Percentiles rank a stretch among this genome's conserved stretches.
Conservation (phyloP, 495 filamentous ascomycete species). For the Penicillium robsamsonii region DNA sequence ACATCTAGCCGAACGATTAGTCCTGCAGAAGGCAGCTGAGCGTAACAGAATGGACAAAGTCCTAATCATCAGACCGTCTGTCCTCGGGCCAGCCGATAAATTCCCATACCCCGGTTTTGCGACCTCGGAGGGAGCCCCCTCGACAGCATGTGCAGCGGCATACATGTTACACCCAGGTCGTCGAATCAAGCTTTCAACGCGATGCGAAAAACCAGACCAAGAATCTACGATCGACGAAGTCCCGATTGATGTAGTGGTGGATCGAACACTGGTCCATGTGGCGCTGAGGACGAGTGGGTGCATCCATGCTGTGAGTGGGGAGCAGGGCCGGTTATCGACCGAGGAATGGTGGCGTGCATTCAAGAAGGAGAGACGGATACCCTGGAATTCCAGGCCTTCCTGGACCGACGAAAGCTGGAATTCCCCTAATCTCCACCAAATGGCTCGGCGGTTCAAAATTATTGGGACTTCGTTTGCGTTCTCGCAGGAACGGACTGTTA, state of each 20-base stretch:
- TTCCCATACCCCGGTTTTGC: constrained; percentile 25
- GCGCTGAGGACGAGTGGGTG: constrained; percentile 21
- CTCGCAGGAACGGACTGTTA: constrained; percentile 22
- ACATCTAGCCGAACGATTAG: constrained; percentile 24
- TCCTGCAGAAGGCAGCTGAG: constrained; percentile 21
- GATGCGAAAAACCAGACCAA: constrained; percentile 22
- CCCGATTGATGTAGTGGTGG: constrained; percentile 35
- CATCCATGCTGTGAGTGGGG: constrained; percentile 33
- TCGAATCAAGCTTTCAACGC: constrained; percentile 17
- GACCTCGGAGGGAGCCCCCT: constrained; percentile 18
- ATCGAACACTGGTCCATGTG: constrained; percentile 28
- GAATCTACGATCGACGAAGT: constrained; percentile 34
- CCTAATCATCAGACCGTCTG: constrained; percentile 28
- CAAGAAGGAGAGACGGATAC: constrained; percentile 24
- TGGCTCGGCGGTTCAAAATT: constrained; percentile 26
- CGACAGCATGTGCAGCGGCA: constrained; percentile 25
- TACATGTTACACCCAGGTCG: constrained; percentile 27
- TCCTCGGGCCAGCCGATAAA: constrained; percentile 26
- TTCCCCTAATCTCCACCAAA: constrained; percentile 27
- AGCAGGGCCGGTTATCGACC: constrained; percentile 17
- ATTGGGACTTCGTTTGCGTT: constrained; percentile 34
- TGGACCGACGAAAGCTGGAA: constrained; percentile 31
- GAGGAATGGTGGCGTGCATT: constrained; percentile 28
- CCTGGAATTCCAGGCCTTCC: constrained; percentile 22
- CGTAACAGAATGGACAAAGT: constrained; percentile 21